phyloP scores from a whole-genome alignment of 768 basidiomycete genomes.

The Calocybe gangraenosa region DNA sequence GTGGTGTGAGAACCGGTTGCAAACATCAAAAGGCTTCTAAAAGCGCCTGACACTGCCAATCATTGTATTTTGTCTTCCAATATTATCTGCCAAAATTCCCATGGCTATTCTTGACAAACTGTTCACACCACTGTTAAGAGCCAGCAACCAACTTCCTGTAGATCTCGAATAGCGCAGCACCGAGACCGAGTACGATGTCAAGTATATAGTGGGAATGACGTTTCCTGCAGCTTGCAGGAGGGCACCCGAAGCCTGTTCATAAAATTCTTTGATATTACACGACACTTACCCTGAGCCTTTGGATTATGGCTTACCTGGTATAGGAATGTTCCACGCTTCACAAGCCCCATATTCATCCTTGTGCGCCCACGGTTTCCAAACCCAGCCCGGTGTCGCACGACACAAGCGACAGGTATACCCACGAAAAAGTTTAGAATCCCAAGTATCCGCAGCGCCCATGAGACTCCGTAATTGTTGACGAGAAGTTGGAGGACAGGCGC shows the following conservation, averaged over 20 bases:
- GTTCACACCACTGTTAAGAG: conserved; percentile 39
- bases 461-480: conserved; percentile 29
- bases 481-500: conserved; percentile 34
- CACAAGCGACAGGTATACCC: conserved; percentile 31
- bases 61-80: conserved; percentile 43
- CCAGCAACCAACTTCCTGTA: conserved; percentile 34
- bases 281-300: no score
- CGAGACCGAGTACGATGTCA: conserved; percentile 36
- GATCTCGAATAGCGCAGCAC: conserved; percentile 33
- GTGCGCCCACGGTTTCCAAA: conserved; percentile 23
- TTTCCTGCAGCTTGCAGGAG: conserved; percentile 43
- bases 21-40: background rate
- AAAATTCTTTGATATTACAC: no score
- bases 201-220: conserved; percentile 39
- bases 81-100: conserved; percentile 37
- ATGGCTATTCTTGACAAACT: conserved; percentile 34
- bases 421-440: conserved; percentile 36
- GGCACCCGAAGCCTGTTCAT: conserved; percentile 30
- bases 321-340: conserved; percentile 36
- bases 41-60: conserved; percentile 27
- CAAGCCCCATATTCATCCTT: conserved; percentile 30
- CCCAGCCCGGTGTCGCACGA: conserved; percentile 23
- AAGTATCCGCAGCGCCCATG: conserved; percentile 33
- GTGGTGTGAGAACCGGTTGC: background rate
- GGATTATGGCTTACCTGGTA: conserved; percentile 27